Evolutionary conservation across 177 flowering plant species (phyloP).

Genomic region (Telopea speciosissima): DNA sequence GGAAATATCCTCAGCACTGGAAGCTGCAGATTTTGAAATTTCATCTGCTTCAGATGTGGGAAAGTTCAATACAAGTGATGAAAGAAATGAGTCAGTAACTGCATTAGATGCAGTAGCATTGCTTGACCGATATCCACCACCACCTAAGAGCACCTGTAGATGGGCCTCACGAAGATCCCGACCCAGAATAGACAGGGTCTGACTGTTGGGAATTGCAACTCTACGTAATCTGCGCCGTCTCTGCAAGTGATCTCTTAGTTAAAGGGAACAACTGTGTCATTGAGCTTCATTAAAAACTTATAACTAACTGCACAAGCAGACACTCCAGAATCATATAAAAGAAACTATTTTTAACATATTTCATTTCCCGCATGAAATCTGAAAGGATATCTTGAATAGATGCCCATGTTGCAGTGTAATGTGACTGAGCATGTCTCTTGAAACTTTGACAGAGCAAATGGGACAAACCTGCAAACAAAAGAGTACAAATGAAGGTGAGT

Average conservation of each 20-base stretch:
- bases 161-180: slow-evolving; percentile 94
- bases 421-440: slow-evolving; percentile 76
- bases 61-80: slow-evolving; percentile 65
- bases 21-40: slow-evolving; percentile 56
- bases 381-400: slow-evolving; percentile 81
- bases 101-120: slow-evolving; percentile 43
- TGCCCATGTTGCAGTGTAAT: slow-evolving; percentile 83
- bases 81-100: slow-evolving; percentile 64
- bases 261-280: slow-evolving; percentile 24
- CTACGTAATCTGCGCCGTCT: slow-evolving; percentile 73
- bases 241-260: slow-evolving; percentile 54
- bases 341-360: not conserved
- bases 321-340: not conserved
- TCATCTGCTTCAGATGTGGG: slow-evolving; percentile 71
- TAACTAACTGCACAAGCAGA: slow-evolving; percentile 2
- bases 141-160: slow-evolving; percentile 78
- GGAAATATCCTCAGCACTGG: slow-evolving; percentile 48
- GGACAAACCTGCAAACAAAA: slow-evolving; percentile 72
- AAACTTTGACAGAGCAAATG: slow-evolving; percentile 75
- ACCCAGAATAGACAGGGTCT: slow-evolving; percentile 66
- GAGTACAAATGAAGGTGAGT: slow-evolving; percentile 3
- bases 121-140: slow-evolving; percentile 62
- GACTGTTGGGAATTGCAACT: slow-evolving; percentile 73
- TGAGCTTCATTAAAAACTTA: not conserved
- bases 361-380: too few relatives aligned